Evolutionary conservation across 108 stramenopile species (phyloP), one percentile per base, ranked within the genome.

Genomic region (Licmophora abbreviata): DNA sequence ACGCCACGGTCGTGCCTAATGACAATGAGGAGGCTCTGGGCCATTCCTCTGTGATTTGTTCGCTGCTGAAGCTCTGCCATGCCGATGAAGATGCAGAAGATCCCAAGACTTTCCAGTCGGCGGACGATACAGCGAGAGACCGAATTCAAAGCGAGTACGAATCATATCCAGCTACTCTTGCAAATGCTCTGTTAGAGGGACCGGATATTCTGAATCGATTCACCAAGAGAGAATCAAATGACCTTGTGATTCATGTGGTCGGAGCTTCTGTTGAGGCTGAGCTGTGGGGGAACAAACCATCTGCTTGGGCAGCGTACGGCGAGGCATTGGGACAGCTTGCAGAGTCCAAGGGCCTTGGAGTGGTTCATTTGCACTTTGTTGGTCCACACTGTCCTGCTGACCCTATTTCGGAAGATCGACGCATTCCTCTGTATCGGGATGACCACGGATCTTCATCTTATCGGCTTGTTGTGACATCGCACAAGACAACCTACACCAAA

Each of bases 111-210:
- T 33, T 47, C 11, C 32, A 51, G n/a, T 32, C 33, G 17, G 66
- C 40, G 7, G 46, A 44, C 44, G 70, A 73, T 17, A 76, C 81
- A 24, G 81, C 90, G 7, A 42, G 40, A 12, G 76, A 92, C 63
- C 68, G 90, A 50, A 50, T 92, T 6, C 64, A 54, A 40, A 92
- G 85, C 17, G 90, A 92, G 58, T 62, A 59, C 21, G 83, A 92
- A 42, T 85, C 85, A 1, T 93, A 93, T 54, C 92, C 87, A 17
- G 86, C 92, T 3, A 93, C 92, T 29, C 58, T 93, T 15, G 83
- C 85, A 29, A 93, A 93, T 38, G 52, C 84, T 17, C 52, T 85
- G 2, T 32, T 59, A 15, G 81, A 78, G 34, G 69, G 72, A 32
- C 80, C 85, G 0, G 56, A 66, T 33, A 31, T 42, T 10, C 35